phyloP scores from a whole-genome alignment of 805 yeast species.

The Sugiyamaella marilandica region DNA sequence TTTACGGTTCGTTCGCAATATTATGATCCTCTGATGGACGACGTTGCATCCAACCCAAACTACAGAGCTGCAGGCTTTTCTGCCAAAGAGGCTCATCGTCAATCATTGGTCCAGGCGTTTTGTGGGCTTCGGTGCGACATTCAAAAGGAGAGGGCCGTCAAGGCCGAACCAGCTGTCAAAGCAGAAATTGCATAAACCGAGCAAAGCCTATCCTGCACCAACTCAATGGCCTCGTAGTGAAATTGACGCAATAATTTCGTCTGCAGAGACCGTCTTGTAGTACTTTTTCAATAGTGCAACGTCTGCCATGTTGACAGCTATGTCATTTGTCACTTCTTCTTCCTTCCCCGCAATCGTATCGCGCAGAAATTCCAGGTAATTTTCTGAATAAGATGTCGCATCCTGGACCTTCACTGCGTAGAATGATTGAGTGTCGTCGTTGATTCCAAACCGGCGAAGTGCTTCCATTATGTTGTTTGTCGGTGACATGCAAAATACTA shows the following conservation, averaged over 20 bases:
- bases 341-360: constrained; percentile 15
- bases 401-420: constrained; percentile 43
- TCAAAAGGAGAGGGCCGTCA: constrained; percentile 42
- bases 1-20: constrained; percentile 49
- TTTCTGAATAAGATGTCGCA: background rate
- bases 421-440: constrained; percentile 42
- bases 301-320: constrained; percentile 11
- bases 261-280: constrained; percentile 16
- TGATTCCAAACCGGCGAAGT: constrained; percentile 64
- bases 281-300: background rate
- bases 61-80: constrained; percentile 85
- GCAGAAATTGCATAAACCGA: background rate
- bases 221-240: constrained; percentile 19
- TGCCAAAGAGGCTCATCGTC: constrained; percentile 60
- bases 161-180: background rate
- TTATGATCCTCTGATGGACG: constrained; percentile 58
- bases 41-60: constrained; percentile 51
- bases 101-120: constrained; percentile 83
- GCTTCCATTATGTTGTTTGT: constrained; percentile 54
- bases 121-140: constrained; percentile 82
- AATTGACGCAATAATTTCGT: constrained; percentile 19
- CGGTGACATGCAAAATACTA: constrained; percentile 64
- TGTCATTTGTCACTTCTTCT: constrained; percentile 10
- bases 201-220: background rate
- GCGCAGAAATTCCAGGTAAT: constrained; percentile 15